phyloP scores from a whole-genome alignment of 169 alveolate genomes.

The Cryptosporidium felis region DNA sequence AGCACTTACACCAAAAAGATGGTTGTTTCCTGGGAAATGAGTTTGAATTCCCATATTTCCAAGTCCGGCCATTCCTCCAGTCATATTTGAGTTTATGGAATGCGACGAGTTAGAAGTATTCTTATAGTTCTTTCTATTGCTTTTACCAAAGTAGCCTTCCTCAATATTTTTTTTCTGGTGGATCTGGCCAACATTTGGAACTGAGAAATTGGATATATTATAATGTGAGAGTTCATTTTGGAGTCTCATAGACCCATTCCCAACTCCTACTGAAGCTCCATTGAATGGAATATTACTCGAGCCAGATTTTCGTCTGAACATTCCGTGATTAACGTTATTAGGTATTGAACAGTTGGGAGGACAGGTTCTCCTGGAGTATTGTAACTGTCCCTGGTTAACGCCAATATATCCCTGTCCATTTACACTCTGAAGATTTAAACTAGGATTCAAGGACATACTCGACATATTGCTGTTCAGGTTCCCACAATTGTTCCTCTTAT shows the following conservation, averaged over 20 bases:
- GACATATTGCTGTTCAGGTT: neutral
- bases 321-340: neutral
- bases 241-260: neutral
- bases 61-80: slow-evolving; percentile 19
- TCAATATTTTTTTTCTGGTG: neutral
- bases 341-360: slow-evolving; percentile 13
- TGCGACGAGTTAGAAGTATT: neutral
- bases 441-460: neutral
- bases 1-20: neutral
- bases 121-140: neutral
- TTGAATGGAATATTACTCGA: neutral
- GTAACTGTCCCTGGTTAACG: slow-evolving; percentile 2
- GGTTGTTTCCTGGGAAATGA: neutral
- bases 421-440: neutral
- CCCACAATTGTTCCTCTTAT: slow-evolving; percentile 7
- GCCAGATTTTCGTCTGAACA: slow-evolving; percentile 12
- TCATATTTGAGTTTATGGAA: neutral
- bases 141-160: neutral
- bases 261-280: neutral
- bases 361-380: slow-evolving; percentile 5
- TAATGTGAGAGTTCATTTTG: neutral
- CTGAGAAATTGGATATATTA: neutral
- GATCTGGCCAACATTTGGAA: neutral
- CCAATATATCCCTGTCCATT: neutral
- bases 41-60: slow-evolving; percentile 5